Evolutionary conservation across 768 basidiomycete species (phyloP), one percentile per base, ranked within the genome.

Genomic region (Xerocomus potaroensis): DNA sequence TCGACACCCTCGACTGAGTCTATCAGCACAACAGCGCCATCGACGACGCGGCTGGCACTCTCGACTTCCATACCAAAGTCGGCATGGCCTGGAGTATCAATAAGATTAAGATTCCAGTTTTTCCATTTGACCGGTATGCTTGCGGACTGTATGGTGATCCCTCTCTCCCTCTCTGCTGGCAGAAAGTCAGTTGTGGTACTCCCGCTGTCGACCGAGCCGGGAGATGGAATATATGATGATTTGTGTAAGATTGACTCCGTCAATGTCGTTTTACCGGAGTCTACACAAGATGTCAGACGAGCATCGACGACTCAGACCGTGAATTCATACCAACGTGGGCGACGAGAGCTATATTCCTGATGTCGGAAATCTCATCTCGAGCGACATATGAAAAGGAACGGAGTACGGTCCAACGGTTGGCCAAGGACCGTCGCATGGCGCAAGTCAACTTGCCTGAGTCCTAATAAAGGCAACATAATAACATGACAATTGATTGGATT

Each of bases 61-160:
- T 93, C 91, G 22, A 94, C 91, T 59, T 94, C 91, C 90, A 93
- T 92, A n/a, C 91, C 91, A 67, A 94, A 94, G 63, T 94, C 91
- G 5, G 89, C 91, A 67, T 94, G 91, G 29, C 91, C 91, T 14
- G 91, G 91, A 3, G 91, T 93, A 58, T 94, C 91, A 37, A 93
- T 83, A 36, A 94, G 77, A 61, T 92, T 94, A 67, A 88, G 85
- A 1, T 77, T 81, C 85, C 87, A 89, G 44, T 83, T 66, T 62
- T 83, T 84, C 90, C 90, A 91, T 60, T 78, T 76, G 31, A 91
- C 87, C 3, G 90, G 90, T 49, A 93, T 90, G 67, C 89, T 91
- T 11, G 91, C 91, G 18, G 89, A 90, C 59, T 93, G 91, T 48
- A 94, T 89, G 4, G 91, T 94, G 50, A 94, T 94, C 6, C 91